A percentile compares a stretch with the other conserved stretches of the same genome.
Evolutionary conservation across 2,329 filamentous ascomycete species (phyloP).

Genomic region (Botrytis aclada): DNA sequence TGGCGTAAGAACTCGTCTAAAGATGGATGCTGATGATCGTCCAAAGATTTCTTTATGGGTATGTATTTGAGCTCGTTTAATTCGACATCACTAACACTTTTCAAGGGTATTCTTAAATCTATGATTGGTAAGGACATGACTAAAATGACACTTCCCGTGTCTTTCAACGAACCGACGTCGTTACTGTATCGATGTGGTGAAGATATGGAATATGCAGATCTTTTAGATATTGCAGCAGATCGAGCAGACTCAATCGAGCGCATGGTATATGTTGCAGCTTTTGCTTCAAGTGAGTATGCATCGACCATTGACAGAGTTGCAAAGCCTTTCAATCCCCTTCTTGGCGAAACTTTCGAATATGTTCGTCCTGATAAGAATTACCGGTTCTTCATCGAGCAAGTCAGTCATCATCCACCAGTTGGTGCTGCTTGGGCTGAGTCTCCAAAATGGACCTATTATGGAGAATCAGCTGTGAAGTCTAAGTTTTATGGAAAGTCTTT

Average conservation of each 20-base stretch:
- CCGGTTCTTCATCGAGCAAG: slow-evolving; percentile 97
- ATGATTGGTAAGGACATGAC: slow-evolving; percentile 99
- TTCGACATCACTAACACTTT: slow-evolving; percentile 29
- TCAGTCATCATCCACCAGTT: slow-evolving; percentile 93
- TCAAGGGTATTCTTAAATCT: slow-evolving; percentile 88
- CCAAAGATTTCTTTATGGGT: slow-evolving; percentile 97
- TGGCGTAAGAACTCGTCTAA: slow-evolving; percentile 72
- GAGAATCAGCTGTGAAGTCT: slow-evolving; percentile 90
- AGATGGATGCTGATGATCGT: slow-evolving; percentile 86
- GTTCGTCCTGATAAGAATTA: slow-evolving; percentile 94
- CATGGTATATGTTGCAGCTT: slow-evolving; percentile 90
- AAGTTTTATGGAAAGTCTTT: slow-evolving; percentile 98
- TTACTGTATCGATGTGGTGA: slow-evolving; percentile 91
- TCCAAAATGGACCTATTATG: slow-evolving; percentile 94
- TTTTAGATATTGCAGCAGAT: slow-evolving; percentile 84
- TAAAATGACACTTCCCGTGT: slow-evolving; percentile 97
- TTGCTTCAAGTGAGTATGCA: slow-evolving; percentile 94
- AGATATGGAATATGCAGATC: slow-evolving; percentile 96
- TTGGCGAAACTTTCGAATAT: slow-evolving; percentile 97
- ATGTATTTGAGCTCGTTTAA: slow-evolving; percentile 41
- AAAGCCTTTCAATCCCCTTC: slow-evolving; percentile 94
- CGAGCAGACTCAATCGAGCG: slow-evolving; percentile 85
- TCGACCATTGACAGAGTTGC: slow-evolving; percentile 95
- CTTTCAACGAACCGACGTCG: slow-evolving; percentile 97
- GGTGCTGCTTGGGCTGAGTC: slow-evolving; percentile 92